phyloP scores from a whole-genome alignment of 305 asterid species.

The Fraxinus sp. region DNA sequence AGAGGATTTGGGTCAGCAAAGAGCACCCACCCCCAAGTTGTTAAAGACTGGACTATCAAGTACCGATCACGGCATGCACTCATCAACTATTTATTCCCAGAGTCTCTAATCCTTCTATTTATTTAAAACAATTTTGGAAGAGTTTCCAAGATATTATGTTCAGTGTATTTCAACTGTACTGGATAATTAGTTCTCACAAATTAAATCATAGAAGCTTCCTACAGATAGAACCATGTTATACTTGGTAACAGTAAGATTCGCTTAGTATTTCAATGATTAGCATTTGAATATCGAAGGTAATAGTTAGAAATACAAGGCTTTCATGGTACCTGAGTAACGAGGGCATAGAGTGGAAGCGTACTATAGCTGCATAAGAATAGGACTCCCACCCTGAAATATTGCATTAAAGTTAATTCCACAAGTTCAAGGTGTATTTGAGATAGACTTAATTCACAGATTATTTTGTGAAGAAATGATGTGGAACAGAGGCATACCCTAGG shows the following conservation, averaged over 20 bases:
- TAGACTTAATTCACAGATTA: neutral
- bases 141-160: neutral
- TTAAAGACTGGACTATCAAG: neutral
- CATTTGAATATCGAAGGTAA: neutral
- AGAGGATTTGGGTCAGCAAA: too few species aligned
- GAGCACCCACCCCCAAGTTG: neutral
- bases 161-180: neutral
- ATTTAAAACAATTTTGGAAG: neutral
- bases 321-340: slow-evolving; percentile 64
- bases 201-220: neutral
- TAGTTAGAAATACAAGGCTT: neutral
- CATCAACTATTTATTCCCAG: neutral
- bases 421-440: slow-evolving; percentile 11
- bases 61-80: neutral
- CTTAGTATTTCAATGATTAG: neutral
- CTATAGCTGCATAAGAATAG: slow-evolving; percentile 81
- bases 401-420: slow-evolving; percentile 8
- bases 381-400: slow-evolving; percentile 56
- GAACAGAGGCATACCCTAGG: slow-evolving; percentile 52
- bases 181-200: neutral
- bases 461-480: slow-evolving; percentile 12
- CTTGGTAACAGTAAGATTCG: neutral
- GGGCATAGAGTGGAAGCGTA: slow-evolving; percentile 88
- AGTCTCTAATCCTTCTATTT: neutral
- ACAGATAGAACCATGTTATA: neutral